Conservation (phyloP, 2,329 filamentous ascomycete species). For the Neonectria sp. region DNA sequence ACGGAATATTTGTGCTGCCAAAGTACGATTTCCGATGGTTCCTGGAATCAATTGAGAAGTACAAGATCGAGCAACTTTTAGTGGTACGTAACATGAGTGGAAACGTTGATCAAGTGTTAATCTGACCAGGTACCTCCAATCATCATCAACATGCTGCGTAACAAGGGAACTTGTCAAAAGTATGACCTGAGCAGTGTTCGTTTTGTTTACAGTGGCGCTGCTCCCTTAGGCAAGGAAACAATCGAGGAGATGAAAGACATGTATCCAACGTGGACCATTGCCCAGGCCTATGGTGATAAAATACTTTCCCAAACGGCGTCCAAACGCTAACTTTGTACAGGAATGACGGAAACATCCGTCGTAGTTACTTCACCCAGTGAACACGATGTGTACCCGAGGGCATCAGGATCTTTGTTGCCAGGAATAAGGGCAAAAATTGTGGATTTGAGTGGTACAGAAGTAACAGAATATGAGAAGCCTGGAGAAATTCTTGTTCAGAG, state of each 20-base stretch:
- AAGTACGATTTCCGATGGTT: conserved; percentile 80
- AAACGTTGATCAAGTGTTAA: neutral
- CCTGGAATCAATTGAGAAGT: conserved; percentile 76
- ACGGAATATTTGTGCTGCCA: conserved; percentile 79
- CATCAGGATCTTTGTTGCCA: conserved; percentile 78
- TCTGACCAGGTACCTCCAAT: conserved; percentile 74
- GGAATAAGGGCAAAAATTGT: conserved; percentile 75
- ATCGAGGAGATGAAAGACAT: conserved; percentile 72
- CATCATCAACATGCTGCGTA: conserved; percentile 80
- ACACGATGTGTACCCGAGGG: conserved; percentile 76
- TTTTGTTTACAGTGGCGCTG: conserved; percentile 79
- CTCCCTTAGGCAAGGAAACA: conserved; percentile 80
- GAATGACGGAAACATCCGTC: conserved; percentile 81
- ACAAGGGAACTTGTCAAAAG: conserved; percentile 69
- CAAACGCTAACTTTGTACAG: conserved; percentile 51
- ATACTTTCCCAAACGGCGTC: neutral
- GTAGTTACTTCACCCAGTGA: conserved; percentile 72
- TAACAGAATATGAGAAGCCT: conserved; percentile 77
- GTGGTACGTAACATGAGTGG: conserved; percentile 59
- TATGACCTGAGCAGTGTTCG: conserved; percentile 79
- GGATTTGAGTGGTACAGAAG: conserved; percentile 75
- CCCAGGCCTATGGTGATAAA: conserved; percentile 78
- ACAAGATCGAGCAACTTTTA: conserved; percentile 77
- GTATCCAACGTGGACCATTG: conserved; percentile 75
- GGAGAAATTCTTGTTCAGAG: conserved; percentile 88